A percentile compares a stretch with the other conserved stretches of the same genome.
Evolutionary conservation across 2,329 filamentous ascomycete species (phyloP).

Genomic region (Pseudogymnoascus sp.): DNA sequence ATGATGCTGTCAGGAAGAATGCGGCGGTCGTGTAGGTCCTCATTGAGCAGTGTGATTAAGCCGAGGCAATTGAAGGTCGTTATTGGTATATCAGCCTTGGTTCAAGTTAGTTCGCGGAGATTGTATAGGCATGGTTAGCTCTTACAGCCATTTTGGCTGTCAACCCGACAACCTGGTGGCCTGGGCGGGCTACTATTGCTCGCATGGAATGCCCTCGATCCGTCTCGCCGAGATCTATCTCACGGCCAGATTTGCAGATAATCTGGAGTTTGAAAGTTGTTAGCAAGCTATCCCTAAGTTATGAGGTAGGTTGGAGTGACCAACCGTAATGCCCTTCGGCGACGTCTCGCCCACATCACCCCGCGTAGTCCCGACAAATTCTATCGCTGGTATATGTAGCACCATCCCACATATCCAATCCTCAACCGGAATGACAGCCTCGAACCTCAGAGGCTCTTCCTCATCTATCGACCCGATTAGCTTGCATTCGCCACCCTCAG

Average conservation of each 20-base stretch:
- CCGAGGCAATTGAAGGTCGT: conserved; percentile 5
- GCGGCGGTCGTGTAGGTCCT: neutral
- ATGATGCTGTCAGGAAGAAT: neutral
- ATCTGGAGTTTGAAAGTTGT: neutral
- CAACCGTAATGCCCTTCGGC: conserved; percentile 3
- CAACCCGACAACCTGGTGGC: neutral
- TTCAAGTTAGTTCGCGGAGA: neutral
- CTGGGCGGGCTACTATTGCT: neutral
- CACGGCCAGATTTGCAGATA: conserved; percentile 4
- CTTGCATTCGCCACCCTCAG: neutral
- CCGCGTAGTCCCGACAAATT: neutral
- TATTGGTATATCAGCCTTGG: neutral
- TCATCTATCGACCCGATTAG: neutral
- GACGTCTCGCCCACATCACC: neutral
- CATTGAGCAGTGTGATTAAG: neutral
- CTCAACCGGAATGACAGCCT: neutral
- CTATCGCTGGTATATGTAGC: conserved; percentile 8
- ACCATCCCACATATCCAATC: conserved; percentile 9
- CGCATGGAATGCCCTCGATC: conserved; percentile 1
- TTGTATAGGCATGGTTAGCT: neutral
- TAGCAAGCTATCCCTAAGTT: neutral
- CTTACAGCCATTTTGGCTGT: conserved; percentile 9
- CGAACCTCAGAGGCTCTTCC: neutral
- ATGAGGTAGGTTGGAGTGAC: neutral
- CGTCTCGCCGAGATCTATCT: conserved; percentile 6